Evolutionary conservation across 2,329 filamentous ascomycete genomes (phyloP).

Genomic region (Epicoccum nigrum): DNA sequence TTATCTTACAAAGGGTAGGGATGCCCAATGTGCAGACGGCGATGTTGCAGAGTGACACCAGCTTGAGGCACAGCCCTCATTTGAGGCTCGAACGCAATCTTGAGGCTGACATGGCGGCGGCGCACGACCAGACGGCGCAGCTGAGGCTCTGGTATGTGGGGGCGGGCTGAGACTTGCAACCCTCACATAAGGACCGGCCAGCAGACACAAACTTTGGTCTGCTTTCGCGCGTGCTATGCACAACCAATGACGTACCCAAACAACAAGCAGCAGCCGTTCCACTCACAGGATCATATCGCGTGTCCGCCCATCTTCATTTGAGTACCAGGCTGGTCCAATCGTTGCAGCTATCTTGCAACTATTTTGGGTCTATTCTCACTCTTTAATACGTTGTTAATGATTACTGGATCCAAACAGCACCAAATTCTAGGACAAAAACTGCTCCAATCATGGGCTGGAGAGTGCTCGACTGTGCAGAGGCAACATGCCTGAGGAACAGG

Average conservation of each 20-base stretch:
- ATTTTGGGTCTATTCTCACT: no score
- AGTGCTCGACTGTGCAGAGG: constrained; percentile 27
- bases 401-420: no score
- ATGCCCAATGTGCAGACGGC: not conserved
- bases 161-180: constrained; percentile 5
- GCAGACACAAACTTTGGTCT: constrained; percentile 1
- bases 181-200: constrained; percentile 4
- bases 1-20: not conserved
- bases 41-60: not conserved
- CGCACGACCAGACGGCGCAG: constrained; percentile 1
- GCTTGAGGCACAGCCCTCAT: constrained; percentile 10
- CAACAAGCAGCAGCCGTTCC: not conserved
- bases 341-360: no score
- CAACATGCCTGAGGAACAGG: constrained; percentile 18
- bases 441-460: constrained; percentile 21
- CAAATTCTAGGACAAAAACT: no score
- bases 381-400: no score
- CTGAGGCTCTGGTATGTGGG: constrained; percentile 7
- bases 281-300: not conserved
- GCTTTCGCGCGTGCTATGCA: not conserved
- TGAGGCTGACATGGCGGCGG: constrained; percentile 7
- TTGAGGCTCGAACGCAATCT: constrained; percentile 9
- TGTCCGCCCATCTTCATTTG: no score
- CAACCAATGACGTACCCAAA: no score
- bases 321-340: no score